A percentile compares a stretch with the other conserved stretches of the same genome.
Conservation (phyloP, 2,329 filamentous ascomycete species). For the Penicillium sumatraense region DNA sequence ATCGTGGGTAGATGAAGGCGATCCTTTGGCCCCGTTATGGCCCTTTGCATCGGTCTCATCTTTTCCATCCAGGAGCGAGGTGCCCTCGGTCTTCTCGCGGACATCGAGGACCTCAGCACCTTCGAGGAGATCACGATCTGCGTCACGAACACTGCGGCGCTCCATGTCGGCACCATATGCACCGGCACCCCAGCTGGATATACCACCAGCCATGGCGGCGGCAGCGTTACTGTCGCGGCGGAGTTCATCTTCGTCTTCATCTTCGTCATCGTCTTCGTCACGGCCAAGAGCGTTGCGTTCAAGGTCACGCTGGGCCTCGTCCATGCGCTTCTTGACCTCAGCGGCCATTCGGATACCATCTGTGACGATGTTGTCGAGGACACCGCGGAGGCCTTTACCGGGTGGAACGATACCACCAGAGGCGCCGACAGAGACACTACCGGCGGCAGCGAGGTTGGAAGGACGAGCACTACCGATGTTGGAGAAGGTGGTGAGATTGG, state of each 20-base stretch:
- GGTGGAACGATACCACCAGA: conserved; percentile 65
- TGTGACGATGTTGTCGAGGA: conserved; percentile 95
- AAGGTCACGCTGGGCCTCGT: conserved; percentile 90
- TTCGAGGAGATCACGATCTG: conserved; percentile 72
- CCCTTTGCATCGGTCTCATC: conserved; percentile 12
- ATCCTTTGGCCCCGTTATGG: conserved; percentile 7
- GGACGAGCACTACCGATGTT: conserved; percentile 62
- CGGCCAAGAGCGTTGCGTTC: conserved; percentile 76
- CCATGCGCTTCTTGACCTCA: conserved; percentile 89
- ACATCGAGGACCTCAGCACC: conserved; percentile 70
- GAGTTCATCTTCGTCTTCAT: conserved; percentile 68
- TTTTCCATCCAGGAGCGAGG: conserved; percentile 34
- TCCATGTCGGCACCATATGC: conserved; percentile 62
- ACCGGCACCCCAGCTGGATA: conserved; percentile 44
- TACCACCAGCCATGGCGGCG: conserved; percentile 37
- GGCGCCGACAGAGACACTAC: conserved; percentile 50
- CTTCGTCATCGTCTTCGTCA: conserved; percentile 68
- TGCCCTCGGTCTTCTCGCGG: conserved; percentile 36
- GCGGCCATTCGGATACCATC: conserved; percentile 96
- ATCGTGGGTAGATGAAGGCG: conserved; percentile 23
- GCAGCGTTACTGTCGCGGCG: conserved; percentile 24
- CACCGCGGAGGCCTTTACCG: conserved; percentile 80
- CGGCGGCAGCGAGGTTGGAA: conserved; percentile 45
- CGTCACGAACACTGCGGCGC: conserved; percentile 66
- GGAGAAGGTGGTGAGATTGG: conserved; percentile 83